phyloP scores from a whole-genome alignment of 2,329 filamentous ascomycete species.

The Xylaria sp. region DNA sequence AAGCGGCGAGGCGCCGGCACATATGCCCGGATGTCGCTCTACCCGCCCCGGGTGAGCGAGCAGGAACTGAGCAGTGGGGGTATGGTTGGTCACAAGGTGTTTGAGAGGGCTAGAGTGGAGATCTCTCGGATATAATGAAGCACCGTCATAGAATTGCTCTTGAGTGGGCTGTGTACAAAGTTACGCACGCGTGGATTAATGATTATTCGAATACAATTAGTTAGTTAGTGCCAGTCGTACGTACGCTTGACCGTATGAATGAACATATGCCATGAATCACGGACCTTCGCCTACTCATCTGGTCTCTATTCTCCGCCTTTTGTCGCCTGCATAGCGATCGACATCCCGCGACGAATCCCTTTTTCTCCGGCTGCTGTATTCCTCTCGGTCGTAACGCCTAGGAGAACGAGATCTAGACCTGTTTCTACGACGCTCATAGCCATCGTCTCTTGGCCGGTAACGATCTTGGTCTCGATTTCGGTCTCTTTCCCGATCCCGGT shows the following conservation, averaged over 20 bases:
- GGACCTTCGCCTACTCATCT: constrained; percentile 29
- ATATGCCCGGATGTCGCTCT: constrained; percentile 77
- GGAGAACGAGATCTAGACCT: constrained; percentile 59
- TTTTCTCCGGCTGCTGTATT: constrained; percentile 55
- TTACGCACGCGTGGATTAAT: background rate
- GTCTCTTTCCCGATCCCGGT: constrained; percentile 30
- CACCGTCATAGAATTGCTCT: background rate
- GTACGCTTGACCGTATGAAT: constrained; percentile 29
- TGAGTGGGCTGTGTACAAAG: background rate
- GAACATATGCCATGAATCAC: constrained; percentile 22
- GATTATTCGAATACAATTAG: background rate
- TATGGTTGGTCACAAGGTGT: constrained; percentile 74
- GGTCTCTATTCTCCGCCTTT: constrained; percentile 59
- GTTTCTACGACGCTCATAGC: constrained; percentile 39
- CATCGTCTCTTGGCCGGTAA: constrained; percentile 37
- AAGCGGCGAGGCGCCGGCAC: constrained; percentile 85
- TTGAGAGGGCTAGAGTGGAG: constrained; percentile 82
- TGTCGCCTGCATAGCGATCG: constrained; percentile 60
- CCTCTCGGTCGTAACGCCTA: constrained; percentile 44
- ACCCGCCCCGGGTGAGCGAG: constrained; percentile 63
- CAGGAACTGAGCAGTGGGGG: constrained; percentile 58
- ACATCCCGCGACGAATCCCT: constrained; percentile 59
- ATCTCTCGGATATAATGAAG: constrained; percentile 70
- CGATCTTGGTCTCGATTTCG: constrained; percentile 34
- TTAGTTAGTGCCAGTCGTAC: constrained; percentile 2